Conservation (phyloP, 148 eudicot species). For the Amaranthus palmeri region DNA sequence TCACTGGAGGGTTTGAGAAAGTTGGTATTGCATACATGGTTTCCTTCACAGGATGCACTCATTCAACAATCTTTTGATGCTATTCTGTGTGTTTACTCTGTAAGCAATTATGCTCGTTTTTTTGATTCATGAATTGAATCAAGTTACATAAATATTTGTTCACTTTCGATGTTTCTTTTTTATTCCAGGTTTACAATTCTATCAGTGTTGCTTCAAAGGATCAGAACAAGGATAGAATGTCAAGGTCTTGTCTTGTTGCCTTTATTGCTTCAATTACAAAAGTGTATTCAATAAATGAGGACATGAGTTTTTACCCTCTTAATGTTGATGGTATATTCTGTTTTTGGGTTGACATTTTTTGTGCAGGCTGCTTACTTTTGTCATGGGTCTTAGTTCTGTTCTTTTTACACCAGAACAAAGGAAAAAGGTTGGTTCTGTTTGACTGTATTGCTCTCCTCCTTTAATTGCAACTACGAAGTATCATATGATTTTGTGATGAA, state of each 20-base stretch:
- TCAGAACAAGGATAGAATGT: slow-evolving; percentile 45
- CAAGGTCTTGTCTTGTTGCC: slow-evolving; percentile 44
- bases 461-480: background rate
- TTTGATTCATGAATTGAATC: background rate
- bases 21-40: slow-evolving; percentile 42
- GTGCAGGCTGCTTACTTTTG: slow-evolving; percentile 61
- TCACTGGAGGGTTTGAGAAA: slow-evolving; percentile 45
- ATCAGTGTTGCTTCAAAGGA: slow-evolving; percentile 51
- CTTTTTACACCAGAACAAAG: slow-evolving; percentile 57
- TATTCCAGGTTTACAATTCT: slow-evolving; percentile 55
- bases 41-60: slow-evolving; percentile 49
- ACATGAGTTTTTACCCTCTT: slow-evolving; percentile 2
- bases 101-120: slow-evolving; percentile 32
- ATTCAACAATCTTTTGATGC: slow-evolving; percentile 52
- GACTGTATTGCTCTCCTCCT: background rate
- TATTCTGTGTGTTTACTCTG: slow-evolving; percentile 50
- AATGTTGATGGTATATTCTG: too few relatives aligned
- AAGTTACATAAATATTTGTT: background rate
- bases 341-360: slow-evolving; percentile 12
- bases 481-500: slow-evolving; percentile 9
- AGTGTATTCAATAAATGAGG: slow-evolving; percentile 1
- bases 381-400: slow-evolving; percentile 41
- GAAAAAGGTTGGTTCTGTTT: slow-evolving; percentile 54
- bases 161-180: background rate
- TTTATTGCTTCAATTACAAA: slow-evolving; percentile 5